A percentile compares a stretch with the other conserved stretches of the same genome.
These are phyloP conservation scores for Euphrasia confusa DNA, from an alignment of 257 asterid species.

Conservation along the genomic window DNA sequence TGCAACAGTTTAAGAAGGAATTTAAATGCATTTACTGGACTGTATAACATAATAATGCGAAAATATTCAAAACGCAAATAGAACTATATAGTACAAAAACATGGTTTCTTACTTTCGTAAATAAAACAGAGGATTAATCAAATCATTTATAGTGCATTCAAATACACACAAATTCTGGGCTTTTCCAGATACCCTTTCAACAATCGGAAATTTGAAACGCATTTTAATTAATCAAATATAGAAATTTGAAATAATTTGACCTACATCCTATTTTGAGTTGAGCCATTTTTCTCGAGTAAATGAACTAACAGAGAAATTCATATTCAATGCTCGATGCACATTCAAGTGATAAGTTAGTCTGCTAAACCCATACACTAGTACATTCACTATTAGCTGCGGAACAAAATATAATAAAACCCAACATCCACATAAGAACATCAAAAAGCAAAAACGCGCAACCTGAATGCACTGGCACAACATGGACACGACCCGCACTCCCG, in stretches of 20 bases:
- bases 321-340: no score
- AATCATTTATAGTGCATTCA: not conserved
- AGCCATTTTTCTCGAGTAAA: constrained; percentile 12
- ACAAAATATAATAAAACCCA: not conserved
- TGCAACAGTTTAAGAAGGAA: not conserved
- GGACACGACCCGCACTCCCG: constrained; percentile 77
- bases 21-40: not conserved
- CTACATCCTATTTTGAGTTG: constrained; percentile 4
- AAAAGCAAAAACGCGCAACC: constrained; percentile 38
- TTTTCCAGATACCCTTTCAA: not conserved
- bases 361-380: no score
- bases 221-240: no score
- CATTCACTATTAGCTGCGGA: not conserved
- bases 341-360: no score
- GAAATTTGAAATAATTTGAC: not conserved
- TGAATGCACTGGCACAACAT: constrained; percentile 83
- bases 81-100: no score
- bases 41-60: no score
- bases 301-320: constrained; percentile 1
- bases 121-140: constrained; percentile 2
- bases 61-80: no score
- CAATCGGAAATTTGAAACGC: constrained; percentile 2
- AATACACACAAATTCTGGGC: no score
- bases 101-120: no score
- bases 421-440: not conserved